Evolutionary conservation across 73 alveolate genomes (phyloP).

Genomic region (Halteria grandinella): DNA sequence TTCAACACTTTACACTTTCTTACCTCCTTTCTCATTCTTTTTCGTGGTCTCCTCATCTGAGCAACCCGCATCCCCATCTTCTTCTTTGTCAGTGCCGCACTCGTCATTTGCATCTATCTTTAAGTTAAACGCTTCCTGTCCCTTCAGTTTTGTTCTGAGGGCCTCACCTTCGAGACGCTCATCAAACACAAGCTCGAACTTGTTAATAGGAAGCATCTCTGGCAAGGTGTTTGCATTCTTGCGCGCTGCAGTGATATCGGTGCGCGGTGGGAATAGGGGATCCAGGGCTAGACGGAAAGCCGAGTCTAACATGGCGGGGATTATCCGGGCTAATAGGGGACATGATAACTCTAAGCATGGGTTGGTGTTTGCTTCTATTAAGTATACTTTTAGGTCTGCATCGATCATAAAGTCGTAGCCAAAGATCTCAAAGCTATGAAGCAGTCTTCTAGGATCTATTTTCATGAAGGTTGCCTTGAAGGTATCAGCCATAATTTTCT

Average conservation of each 20-base stretch:
- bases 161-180: constrained; percentile 52
- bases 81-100: too few relatives aligned
- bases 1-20: too few relatives aligned
- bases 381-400: constrained; percentile 81
- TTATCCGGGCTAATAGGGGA: constrained; percentile 81
- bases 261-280: constrained; percentile 74
- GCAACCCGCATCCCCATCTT: too few relatives aligned
- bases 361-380: constrained; percentile 89
- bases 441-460: constrained; percentile 64
- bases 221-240: constrained; percentile 41
- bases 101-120: too few relatives aligned
- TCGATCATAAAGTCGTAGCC: constrained; percentile 94
- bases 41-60: too few relatives aligned
- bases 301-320: constrained; percentile 89
- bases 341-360: constrained; percentile 92
- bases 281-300: constrained; percentile 84
- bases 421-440: constrained; percentile 71
- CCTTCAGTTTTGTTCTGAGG: constrained; percentile 17
- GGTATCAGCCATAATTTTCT: constrained; percentile 60
- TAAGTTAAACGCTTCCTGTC: constrained; percentile 14
- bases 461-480: constrained; percentile 56
- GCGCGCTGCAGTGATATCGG: constrained; percentile 26
- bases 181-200: constrained; percentile 62
- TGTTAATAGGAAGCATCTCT: constrained; percentile 54
- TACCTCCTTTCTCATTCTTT: too few relatives aligned